Percentiles rank a stretch among this genome's conserved stretches.
These are phyloP conservation scores for Prunus salicina DNA, from an alignment of 306 rosid species.

Conservation along the genomic window DNA sequence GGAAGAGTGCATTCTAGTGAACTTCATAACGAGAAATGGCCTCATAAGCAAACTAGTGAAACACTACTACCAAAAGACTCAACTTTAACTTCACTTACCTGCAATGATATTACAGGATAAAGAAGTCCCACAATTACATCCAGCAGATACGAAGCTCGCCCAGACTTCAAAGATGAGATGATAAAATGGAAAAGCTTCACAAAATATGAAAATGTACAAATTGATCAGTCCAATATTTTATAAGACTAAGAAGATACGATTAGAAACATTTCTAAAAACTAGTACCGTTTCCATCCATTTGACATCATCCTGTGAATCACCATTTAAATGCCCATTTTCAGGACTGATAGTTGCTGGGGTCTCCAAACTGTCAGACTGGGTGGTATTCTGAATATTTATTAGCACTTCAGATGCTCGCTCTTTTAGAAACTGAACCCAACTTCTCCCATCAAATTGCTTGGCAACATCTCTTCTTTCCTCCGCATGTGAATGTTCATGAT, in stretches of 20 bases:
- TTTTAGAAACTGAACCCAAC: conserved; percentile 63
- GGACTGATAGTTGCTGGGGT: conserved; percentile 36
- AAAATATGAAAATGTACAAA: conserved; percentile 27
- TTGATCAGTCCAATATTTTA: conserved; percentile 21
- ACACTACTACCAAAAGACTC: not conserved
- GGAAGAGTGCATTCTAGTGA: not conserved
- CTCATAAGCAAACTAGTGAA: not conserved
- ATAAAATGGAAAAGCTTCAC: conserved; percentile 83
- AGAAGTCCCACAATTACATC: conserved; percentile 87
- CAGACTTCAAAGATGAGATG: conserved; percentile 89
- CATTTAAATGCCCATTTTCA: conserved; percentile 66
- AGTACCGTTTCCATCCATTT: conserved; percentile 99
- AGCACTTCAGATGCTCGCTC: conserved; percentile 64
- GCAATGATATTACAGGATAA: conserved; percentile 91
- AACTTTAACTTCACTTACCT: conserved; percentile 50
- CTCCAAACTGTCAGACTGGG: conserved; percentile 60
- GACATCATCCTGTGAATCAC: conserved; percentile 79
- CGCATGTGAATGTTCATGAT: conserved; percentile 38
- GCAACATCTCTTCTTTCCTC: conserved; percentile 32
- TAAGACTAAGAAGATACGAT: conserved; percentile 20
- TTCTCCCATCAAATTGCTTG: conserved; percentile 53
- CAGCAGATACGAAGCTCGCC: conserved; percentile 76
- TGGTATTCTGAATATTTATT: conserved; percentile 68
- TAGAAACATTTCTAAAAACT: conserved; percentile 6
- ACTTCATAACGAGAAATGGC: not conserved